Evolutionary conservation across 108 stramenopile genomes (phyloP).

Genomic region (Mayamaea pseudoterrestris): DNA sequence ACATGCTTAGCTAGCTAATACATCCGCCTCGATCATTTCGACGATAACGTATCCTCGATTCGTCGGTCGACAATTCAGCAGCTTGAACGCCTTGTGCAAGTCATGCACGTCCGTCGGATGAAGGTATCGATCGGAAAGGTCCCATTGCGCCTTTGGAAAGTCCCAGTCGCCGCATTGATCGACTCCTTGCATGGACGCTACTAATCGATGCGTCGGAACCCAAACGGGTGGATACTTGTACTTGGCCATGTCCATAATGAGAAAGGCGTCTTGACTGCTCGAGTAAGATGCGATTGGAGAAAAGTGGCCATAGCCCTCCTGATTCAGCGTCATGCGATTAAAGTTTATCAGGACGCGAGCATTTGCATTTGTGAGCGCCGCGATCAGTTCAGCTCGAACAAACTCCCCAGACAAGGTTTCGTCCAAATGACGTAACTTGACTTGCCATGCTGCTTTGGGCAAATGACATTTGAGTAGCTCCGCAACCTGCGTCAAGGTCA

Average conservation of each 20-base stretch:
- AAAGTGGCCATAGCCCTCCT: slow-evolving; percentile 90
- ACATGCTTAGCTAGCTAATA: too few species aligned
- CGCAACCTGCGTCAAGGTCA: slow-evolving; percentile 33
- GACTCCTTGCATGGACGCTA: slow-evolving; percentile 45
- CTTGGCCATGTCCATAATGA: slow-evolving; percentile 93
- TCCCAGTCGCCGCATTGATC: slow-evolving; percentile 43
- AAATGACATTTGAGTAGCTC: slow-evolving; percentile 53
- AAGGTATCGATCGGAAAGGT: background rate
- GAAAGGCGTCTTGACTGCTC: slow-evolving; percentile 56
- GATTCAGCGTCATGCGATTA: slow-evolving; percentile 37
- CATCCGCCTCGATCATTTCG: too few species aligned
- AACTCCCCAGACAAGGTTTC: slow-evolving; percentile 10
- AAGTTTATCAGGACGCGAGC: slow-evolving; percentile 65
- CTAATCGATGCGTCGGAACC: slow-evolving; percentile 61
- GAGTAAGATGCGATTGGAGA: slow-evolving; percentile 84
- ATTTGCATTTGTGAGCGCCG: slow-evolving; percentile 37
- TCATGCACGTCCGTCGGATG: slow-evolving; percentile 5
- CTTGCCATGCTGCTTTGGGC: slow-evolving; percentile 21
- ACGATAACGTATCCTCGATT: slow-evolving; percentile 49
- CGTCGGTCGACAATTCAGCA: slow-evolving; percentile 29
- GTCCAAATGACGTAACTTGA: slow-evolving; percentile 30
- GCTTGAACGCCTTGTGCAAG: slow-evolving; percentile 9
- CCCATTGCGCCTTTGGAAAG: slow-evolving; percentile 2
- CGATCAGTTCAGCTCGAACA: slow-evolving; percentile 35
- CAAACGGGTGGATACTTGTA: slow-evolving; percentile 96